Conservation (phyloP, 176 grass and related monocot species). For the Dendrocalamus sinicus region DNA sequence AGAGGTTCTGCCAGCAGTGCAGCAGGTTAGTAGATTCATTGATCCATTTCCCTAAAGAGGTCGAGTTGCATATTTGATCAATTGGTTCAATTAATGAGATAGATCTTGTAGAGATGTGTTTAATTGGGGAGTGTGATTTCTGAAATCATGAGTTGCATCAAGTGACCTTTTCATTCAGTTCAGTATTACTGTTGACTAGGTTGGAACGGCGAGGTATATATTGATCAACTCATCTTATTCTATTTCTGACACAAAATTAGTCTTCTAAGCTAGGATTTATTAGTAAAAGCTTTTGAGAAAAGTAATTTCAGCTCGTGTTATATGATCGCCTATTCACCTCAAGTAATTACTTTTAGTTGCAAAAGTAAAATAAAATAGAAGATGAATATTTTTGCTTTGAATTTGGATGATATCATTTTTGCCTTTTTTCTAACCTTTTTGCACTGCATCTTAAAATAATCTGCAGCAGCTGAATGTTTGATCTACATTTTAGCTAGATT, state of each 20-base stretch:
- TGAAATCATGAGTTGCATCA: constrained; percentile 12
- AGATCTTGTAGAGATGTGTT: constrained; percentile 20
- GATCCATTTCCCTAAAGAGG: background rate
- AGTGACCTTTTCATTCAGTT: constrained; percentile 22
- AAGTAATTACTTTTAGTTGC: background rate
- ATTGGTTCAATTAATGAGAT: constrained; percentile 21
- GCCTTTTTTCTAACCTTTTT: background rate
- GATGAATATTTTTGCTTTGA: background rate
- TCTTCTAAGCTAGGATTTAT: background rate
- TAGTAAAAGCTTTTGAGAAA: background rate
- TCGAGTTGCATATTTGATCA: background rate
- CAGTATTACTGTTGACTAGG: background rate
- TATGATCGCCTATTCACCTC: background rate
- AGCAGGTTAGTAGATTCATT: constrained; percentile 60
- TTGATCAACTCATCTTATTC: background rate
- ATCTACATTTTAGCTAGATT: constrained; percentile 9
- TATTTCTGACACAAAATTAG: background rate
- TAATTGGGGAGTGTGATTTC: background rate
- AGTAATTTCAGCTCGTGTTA: background rate
- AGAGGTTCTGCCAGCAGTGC: constrained; percentile 91
- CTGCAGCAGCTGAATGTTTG: background rate
- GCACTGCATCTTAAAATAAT: background rate
- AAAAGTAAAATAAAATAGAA: constrained; percentile 5
- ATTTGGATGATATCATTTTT: constrained; percentile 9
- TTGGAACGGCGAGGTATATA: background rate